phyloP scores from a whole-genome alignment of 345 rosid species.

The Syzygium jambos region DNA sequence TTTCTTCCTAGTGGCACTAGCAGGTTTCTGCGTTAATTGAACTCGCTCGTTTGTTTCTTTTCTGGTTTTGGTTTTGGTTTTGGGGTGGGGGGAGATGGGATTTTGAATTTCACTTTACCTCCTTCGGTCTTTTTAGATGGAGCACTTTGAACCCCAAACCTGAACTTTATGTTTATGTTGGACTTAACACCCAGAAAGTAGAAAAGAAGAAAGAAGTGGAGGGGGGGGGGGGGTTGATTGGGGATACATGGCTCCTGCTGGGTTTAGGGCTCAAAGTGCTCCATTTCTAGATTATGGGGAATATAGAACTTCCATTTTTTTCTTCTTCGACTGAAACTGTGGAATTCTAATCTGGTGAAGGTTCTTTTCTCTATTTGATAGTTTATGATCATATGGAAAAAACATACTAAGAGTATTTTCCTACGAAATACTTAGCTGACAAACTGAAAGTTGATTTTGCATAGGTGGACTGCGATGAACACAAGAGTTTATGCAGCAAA shows the following conservation, averaged over 20 bases:
- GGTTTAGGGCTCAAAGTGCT: neutral
- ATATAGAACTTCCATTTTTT: neutral
- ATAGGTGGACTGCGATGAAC: constrained; percentile 98
- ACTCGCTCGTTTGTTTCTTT: neutral
- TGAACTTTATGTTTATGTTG: too few relatives aligned
- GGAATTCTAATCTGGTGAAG: neutral
- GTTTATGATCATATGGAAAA: neutral
- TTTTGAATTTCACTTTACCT: neutral
- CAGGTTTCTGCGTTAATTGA: neutral
- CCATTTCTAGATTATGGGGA: neutral
- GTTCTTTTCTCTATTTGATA: neutral
- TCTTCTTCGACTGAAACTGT: neutral
- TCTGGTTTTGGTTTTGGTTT: neutral
- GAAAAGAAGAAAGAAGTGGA: too few relatives aligned
- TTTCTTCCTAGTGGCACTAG: neutral
- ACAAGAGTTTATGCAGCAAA: constrained; percentile 80
- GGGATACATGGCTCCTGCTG: too few relatives aligned
- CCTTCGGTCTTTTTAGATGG: neutral
- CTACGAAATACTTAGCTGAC: neutral
- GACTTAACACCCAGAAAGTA: too few relatives aligned
- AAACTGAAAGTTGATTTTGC: neutral
- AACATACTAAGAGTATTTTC: neutral
- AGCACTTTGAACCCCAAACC: too few relatives aligned
- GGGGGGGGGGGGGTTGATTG: too few relatives aligned
- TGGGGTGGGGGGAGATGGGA: neutral